These are phyloP conservation scores for Alternaria postmessia DNA, from an alignment of 2,329 filamentous ascomycete species.

Conservation along the genomic window DNA sequence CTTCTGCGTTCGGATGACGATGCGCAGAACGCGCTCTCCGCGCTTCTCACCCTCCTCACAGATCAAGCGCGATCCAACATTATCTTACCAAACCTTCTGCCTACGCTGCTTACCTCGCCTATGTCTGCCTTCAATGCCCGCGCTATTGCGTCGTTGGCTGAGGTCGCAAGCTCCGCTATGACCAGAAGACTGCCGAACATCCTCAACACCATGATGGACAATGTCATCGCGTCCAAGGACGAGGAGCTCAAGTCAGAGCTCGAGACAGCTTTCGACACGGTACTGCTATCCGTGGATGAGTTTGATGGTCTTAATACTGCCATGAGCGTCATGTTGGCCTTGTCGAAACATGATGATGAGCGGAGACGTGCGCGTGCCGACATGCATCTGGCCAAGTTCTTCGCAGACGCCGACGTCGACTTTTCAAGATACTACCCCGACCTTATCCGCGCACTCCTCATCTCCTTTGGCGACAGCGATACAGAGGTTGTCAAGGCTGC, in stretches of 20 bases:
- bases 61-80: conserved; percentile 94
- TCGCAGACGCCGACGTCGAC: conserved; percentile 79
- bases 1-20: conserved; percentile 86
- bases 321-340: conserved; percentile 89
- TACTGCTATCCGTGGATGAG: conserved; percentile 92
- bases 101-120: conserved; percentile 86
- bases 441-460: conserved; percentile 86
- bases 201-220: conserved; percentile 93
- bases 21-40: conserved; percentile 90
- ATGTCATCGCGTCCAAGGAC: conserved; percentile 80
- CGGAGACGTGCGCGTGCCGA: conserved; percentile 80
- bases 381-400: conserved; percentile 85
- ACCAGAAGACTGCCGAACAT: conserved; percentile 88
- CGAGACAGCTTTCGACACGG: conserved; percentile 82
- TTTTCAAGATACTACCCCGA: conserved; percentile 97
- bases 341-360: conserved; percentile 94
- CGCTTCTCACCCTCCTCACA: conserved; percentile 90
- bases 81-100: conserved; percentile 94
- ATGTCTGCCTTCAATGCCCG: conserved; percentile 95
- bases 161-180: conserved; percentile 90
- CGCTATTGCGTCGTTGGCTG: conserved; percentile 88
- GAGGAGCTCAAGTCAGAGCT: conserved; percentile 78
- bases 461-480: conserved; percentile 91
- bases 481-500: conserved; percentile 84
- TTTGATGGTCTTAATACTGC: conserved; percentile 93